phyloP scores from a whole-genome alignment of 306 rosid species.

The Citrullus mucosospermus region DNA sequence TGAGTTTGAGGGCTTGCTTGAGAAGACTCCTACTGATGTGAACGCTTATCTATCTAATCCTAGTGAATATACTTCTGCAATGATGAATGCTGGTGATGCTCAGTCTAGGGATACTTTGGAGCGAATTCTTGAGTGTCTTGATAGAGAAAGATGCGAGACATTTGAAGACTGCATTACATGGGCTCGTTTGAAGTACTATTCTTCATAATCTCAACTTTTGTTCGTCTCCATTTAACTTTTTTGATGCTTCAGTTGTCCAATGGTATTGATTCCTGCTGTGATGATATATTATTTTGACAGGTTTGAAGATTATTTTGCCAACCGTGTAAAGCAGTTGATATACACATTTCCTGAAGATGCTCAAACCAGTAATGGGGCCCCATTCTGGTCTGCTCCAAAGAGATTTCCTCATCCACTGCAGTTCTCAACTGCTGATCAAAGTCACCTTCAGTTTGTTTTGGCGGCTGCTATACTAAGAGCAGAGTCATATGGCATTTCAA shows the following conservation, averaged over 20 bases:
- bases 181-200: conserved; percentile 78
- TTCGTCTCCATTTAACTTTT: not conserved
- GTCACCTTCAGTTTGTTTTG: conserved; percentile 67
- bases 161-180: conserved; percentile 81
- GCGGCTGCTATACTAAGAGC: conserved; percentile 77
- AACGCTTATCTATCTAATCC: conserved; percentile 76
- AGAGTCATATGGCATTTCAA: conserved; percentile 80
- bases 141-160: conserved; percentile 63
- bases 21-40: conserved; percentile 94
- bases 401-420: conserved; percentile 77
- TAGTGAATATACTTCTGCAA: conserved; percentile 49
- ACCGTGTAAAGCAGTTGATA: conserved; percentile 81
- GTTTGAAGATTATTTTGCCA: conserved; percentile 85
- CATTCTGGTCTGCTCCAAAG: conserved; percentile 99
- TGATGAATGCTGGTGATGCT: conserved; percentile 91
- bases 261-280: not conserved
- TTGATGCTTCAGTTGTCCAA: not conserved
- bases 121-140: conserved; percentile 85
- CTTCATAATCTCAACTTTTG: not conserved
- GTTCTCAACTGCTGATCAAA: conserved; percentile 60
- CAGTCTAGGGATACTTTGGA: conserved; percentile 95
- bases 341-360: conserved; percentile 98
- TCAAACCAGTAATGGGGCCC: conserved; percentile 80
- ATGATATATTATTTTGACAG: conserved; percentile 22
- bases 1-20: conserved; percentile 94